Conservation (phyloP, 176 grass and related monocot genomes). For the Stipa capillata region DNA sequence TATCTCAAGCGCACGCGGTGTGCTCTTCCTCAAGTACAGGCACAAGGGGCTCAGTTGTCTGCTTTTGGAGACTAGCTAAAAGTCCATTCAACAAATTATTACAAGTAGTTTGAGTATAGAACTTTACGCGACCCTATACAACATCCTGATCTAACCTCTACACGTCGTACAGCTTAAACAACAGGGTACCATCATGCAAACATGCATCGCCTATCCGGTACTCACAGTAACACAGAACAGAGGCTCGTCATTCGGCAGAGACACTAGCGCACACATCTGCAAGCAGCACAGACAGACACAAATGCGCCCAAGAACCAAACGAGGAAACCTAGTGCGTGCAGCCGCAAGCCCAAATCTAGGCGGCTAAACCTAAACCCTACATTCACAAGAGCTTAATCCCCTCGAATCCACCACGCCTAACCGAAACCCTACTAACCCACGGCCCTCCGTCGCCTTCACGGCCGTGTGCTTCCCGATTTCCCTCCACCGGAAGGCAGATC, state of each 20-base stretch:
- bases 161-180: not conserved
- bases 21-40: not conserved
- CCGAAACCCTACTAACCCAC: not conserved
- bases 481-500: not conserved
- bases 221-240: not conserved
- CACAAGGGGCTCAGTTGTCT: not conserved
- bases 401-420: not conserved
- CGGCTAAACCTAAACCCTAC: slow-evolving; percentile 26
- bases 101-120: not conserved
- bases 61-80: not conserved
- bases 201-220: not conserved
- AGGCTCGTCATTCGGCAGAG: not conserved
- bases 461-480: not conserved
- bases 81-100: not conserved
- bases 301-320: not conserved
- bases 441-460: not conserved
- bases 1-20: not conserved
- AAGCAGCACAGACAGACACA: not conserved
- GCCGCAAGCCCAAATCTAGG: not conserved
- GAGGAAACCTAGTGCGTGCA: not conserved
- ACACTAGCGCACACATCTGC: not conserved
- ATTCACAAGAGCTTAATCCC: not conserved
- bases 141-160: not conserved
- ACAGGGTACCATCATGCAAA: not conserved
- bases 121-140: not conserved